Conservation (phyloP, 106 monocot genomes). For the Chionographis japonica region DNA sequence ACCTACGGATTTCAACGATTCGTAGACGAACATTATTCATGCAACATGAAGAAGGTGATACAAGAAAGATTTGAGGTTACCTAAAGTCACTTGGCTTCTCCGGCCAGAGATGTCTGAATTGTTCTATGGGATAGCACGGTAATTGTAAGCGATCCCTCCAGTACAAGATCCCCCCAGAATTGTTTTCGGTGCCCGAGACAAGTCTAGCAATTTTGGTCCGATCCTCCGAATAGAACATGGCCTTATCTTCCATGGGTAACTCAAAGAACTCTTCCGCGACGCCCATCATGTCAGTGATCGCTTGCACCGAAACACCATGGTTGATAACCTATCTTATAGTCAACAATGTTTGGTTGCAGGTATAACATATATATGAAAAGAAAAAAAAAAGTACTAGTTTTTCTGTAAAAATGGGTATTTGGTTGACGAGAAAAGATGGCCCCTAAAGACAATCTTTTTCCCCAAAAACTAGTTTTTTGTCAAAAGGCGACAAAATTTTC, state of each 20-base stretch:
- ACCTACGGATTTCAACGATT: no score
- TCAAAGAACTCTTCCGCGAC: slow-evolving; percentile 15
- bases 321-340: slow-evolving; percentile 11
- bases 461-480: no score
- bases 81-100: slow-evolving; percentile 14
- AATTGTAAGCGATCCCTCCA: slow-evolving; percentile 20
- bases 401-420: no score
- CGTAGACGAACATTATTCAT: no score
- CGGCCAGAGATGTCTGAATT: slow-evolving; percentile 13
- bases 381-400: no score
- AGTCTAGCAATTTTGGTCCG: neutral
- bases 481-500: no score
- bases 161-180: neutral
- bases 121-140: neutral
- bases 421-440: neutral
- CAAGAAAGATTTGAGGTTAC: neutral
- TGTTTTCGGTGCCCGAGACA: neutral
- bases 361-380: no score
- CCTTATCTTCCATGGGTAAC: slow-evolving; percentile 16
- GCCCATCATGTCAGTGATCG: neutral
- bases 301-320: slow-evolving; percentile 14
- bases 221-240: slow-evolving; percentile 9
- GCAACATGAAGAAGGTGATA: no score
- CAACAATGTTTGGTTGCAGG: no score
- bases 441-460: no score